Evolutionary conservation across 2,329 filamentous ascomycete species (phyloP).

Genomic region (Macroventuria anomochaeta): DNA sequence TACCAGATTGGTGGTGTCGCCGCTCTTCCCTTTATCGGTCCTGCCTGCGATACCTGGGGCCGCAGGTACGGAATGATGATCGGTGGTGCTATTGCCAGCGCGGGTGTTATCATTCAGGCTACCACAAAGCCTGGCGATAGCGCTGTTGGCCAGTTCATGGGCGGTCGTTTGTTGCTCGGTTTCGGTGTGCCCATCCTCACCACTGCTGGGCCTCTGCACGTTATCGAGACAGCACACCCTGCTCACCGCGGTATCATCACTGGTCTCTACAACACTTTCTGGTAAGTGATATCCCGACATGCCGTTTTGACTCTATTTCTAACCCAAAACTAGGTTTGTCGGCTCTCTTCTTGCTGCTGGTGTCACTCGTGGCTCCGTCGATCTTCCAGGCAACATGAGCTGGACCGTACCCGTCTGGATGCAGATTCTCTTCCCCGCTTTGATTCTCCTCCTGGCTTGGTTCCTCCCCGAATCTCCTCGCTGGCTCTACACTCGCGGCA

Average conservation of each 20-base stretch:
- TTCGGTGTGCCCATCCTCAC: conserved; percentile 68
- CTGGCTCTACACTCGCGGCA: conserved; percentile 58
- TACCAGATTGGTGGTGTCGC: conserved; percentile 57
- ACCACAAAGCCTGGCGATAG: conserved; percentile 52
- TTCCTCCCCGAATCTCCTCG: conserved; percentile 66
- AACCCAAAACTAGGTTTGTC: conserved; percentile 41
- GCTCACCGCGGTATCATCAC: conserved; percentile 67
- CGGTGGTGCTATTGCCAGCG: conserved; percentile 57
- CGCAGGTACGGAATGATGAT: conserved; percentile 58
- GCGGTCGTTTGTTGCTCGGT: conserved; percentile 67
- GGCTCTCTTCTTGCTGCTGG: conserved; percentile 43
- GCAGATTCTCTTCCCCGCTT: conserved; percentile 35
- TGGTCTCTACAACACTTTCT: conserved; percentile 63
- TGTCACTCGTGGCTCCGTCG: conserved; percentile 31
- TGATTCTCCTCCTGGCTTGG: conserved; percentile 57
- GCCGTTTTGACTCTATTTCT: background rate
- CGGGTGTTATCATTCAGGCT: conserved; percentile 58
- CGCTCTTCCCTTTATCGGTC: conserved; percentile 57
- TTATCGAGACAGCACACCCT: conserved; percentile 68
- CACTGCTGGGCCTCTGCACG: conserved; percentile 68
- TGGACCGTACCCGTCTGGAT: conserved; percentile 59
- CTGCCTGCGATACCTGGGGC: conserved; percentile 54
- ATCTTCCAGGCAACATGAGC: conserved; percentile 24
- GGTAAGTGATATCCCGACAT: conserved; percentile 59
- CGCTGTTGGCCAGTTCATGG: conserved; percentile 60